Base-by-base conservation (phyloP, 2,329 filamentous ascomycete species). In the Nemania sp. region DNA sequence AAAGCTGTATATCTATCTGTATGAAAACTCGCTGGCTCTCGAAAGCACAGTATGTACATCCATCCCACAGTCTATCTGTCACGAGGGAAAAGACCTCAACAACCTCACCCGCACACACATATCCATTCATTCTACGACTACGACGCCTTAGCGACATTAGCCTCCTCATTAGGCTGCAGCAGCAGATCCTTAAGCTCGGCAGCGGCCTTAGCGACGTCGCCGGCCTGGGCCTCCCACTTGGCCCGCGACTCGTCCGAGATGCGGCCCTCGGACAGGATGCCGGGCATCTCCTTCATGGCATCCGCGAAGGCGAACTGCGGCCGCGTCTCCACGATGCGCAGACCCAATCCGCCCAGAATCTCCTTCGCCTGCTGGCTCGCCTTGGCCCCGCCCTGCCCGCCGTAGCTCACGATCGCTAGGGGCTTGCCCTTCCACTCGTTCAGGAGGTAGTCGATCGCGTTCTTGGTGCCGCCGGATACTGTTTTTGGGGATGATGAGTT, bases 361-460 rank as follows among this genome's bases (percentile, higher is more conserved):
- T 60, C 57, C 40, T 64, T 63, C 20, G 68, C 62, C 40, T 66
- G 61, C 40, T 69, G 65, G 26, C 59, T 66, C 6, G 72, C 69
- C 17, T 54, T 51, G 34, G 51, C 55, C 23, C 77, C 77, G 26
- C 77, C 77, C 3, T 66, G 57, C 0, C 74, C 73, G 4, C 82
- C 82, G 67, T 84, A 84, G 51, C 73, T 79, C 22, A 86, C 74
- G 51, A 85, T 72, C 41, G 71, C 69, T 15, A 73, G 75, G 0
- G 80, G 77, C 65, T 84, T 84, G 7, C 76, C 79, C 20, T 68
- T 74, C 79, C 80, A 84, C 63, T 84, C 82, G 61, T 84, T 70
- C 60, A 74, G 77, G 1, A 86, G 73, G 62, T 82, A 86, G 64
- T 86, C 83, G 50, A 86, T 75, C 5, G 83, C 82, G 63, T 85